Base-by-base conservation (phyloP, 371 early-diverging fungal species). In the Circinella minor region DNA sequence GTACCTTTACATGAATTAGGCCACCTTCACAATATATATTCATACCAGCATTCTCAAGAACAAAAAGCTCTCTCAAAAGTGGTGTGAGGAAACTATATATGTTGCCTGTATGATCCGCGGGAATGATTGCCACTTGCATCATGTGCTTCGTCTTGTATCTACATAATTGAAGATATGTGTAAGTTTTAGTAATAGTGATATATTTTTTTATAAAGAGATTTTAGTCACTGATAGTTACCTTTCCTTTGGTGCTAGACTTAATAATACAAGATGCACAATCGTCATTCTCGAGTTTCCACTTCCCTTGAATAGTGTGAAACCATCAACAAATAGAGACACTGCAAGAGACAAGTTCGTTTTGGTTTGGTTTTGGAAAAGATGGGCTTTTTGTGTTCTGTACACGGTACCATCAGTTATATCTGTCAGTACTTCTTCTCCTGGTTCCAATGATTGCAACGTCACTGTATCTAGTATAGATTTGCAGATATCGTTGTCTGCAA, bases 271-370 rank as follows among this genome's bases (percentile, higher is more conserved):
- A 20, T 67, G 59, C 3, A 67, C 60, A 4, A 67, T 61, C 0
- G 60, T 67, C 61, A 67, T 46, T 15, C 34, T 34, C 7, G 9
- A 8, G 2, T 60, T 15, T 18, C 68, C 39, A 27, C 27, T 27
- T 2, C 61, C 18, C 27, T 61, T 27, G 17, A 67, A 48, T 18
- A 61, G 61, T 3, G 38, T 8, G 59, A 67, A 60, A 3, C 68
- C 54, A 67, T 67, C 68, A 4, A 67, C 51, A 38, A 61, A 61
- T 27, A 67, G 7, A 2, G 55, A 17, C 0, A 66, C 14, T 3
- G 61, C 48, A 13, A 67, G 37, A 43, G 18, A 13, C 4, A 38
- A 4, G 5, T 60, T 15, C 0, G 54, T 15, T n/a, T 6, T 1
- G 1, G 3, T 6, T 5, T 7, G 6, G 38, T 62, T 62, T 9